Evolutionary conservation across 176 grass and related monocot species (phyloP).

Genomic region (Elaeis guineensis): DNA sequence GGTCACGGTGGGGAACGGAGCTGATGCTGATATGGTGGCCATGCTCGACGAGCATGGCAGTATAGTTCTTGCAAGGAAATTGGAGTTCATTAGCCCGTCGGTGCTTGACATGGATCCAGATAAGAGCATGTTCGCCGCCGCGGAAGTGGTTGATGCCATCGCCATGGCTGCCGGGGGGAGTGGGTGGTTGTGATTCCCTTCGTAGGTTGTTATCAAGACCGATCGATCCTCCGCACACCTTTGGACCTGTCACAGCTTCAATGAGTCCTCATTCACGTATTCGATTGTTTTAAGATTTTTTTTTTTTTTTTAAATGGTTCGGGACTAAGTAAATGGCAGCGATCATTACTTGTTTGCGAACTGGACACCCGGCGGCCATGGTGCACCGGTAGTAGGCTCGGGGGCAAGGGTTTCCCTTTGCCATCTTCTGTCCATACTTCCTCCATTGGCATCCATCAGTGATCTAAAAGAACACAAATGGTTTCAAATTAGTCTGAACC

Average conservation of each 20-base stretch:
- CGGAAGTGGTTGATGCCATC: slow-evolving; percentile 88
- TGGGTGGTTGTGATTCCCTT: slow-evolving; percentile 88
- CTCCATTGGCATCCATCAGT: slow-evolving; percentile 97
- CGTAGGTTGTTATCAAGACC: slow-evolving; percentile 87
- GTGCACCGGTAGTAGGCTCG: slow-evolving; percentile 97
- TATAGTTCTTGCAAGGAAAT: slow-evolving; percentile 64
- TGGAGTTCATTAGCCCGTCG: slow-evolving; percentile 45
- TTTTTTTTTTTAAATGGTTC: too few species aligned
- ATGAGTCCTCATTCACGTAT: too few species aligned
- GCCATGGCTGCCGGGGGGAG: slow-evolving; percentile 88
- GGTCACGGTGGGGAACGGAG: slow-evolving; percentile 83
- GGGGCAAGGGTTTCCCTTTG: slow-evolving; percentile 90
- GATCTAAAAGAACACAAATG: slow-evolving; percentile 29
- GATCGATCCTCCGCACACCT: slow-evolving; percentile 83
- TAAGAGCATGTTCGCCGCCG: slow-evolving; percentile 70
- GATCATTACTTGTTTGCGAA: slow-evolving; percentile 72
- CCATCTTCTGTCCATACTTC: slow-evolving; percentile 99
- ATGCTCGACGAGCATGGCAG: slow-evolving; percentile 81
- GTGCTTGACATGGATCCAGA: slow-evolving; percentile 79
- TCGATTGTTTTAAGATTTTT: too few species aligned
- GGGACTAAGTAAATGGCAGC: too few species aligned
- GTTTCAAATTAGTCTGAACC: neutral
- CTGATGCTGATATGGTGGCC: slow-evolving; percentile 86
- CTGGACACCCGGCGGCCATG: slow-evolving; percentile 85
- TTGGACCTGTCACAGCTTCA: slow-evolving; percentile 43